Percentiles rank a stretch among this genome's conserved stretches.
Conservation (phyloP, 1,284 basidiomycete species). For the Lentinula novae-zelandiae region DNA sequence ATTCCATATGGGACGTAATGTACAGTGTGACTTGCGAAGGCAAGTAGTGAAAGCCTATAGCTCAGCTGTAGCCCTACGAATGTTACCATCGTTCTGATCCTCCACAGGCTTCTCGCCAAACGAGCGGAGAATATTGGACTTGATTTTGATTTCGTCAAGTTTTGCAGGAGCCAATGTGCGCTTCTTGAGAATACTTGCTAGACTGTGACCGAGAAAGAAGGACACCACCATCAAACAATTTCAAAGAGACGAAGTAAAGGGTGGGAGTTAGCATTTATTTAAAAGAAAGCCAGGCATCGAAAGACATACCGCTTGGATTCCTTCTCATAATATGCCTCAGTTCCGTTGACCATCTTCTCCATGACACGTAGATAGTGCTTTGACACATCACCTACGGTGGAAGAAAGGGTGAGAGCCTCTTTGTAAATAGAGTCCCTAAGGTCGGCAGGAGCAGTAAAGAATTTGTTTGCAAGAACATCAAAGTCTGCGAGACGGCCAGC, state of each 20-base stretch:
- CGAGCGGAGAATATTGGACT: constrained; percentile 81
- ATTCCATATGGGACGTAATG: not conserved
- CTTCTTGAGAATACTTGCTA: constrained; percentile 70
- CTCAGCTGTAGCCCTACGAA: constrained; percentile 37
- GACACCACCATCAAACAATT: not conserved
- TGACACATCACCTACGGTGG: constrained; percentile 47
- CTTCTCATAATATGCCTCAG: constrained; percentile 80
- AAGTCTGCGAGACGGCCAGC: constrained; percentile 82
- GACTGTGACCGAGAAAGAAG: constrained; percentile 31
- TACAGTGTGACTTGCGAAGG: not conserved
- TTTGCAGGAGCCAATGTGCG: constrained; percentile 72
- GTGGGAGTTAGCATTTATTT: not conserved
- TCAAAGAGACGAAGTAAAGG: not conserved
- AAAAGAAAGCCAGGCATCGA: not conserved
- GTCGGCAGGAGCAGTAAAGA: constrained; percentile 61
- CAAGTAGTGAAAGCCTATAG: constrained; percentile 24
- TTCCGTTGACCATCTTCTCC: constrained; percentile 78
- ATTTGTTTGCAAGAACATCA: constrained; percentile 76
- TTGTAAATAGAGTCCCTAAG: constrained; percentile 60
- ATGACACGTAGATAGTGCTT: constrained; percentile 89
- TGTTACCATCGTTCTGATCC: constrained; percentile 24
- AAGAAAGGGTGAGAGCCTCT: constrained; percentile 52
- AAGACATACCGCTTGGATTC: constrained; percentile 75
- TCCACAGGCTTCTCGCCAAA: constrained; percentile 58
- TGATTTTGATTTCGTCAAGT: constrained; percentile 92